phyloP scores from a whole-genome alignment of 2,329 filamentous ascomycete species.

The Xylariaceae sp. region DNA sequence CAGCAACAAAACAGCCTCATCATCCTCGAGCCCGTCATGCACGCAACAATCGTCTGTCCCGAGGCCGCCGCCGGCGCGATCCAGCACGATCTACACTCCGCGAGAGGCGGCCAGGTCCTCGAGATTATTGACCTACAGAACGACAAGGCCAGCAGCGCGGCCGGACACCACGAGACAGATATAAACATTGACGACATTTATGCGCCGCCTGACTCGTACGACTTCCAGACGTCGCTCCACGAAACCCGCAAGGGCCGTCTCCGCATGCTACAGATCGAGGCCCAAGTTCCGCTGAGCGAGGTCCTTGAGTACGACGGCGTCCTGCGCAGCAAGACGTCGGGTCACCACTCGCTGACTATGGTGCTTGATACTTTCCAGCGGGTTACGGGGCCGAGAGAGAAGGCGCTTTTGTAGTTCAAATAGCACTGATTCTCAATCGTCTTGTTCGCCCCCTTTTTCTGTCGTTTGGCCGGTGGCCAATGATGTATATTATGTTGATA shows the following conservation, averaged over 20 bases:
- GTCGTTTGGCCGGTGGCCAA: no score
- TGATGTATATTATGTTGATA: no score
- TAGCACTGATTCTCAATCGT: no score
- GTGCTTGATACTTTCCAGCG: slow-evolving; percentile 53
- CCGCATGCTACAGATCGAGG: slow-evolving; percentile 63
- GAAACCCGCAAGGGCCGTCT: slow-evolving; percentile 44
- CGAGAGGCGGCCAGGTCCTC: slow-evolving; percentile 68
- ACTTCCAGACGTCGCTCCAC: slow-evolving; percentile 52
- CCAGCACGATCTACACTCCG: slow-evolving; percentile 72
- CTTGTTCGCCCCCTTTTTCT: no score
- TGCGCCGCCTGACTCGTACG: slow-evolving; percentile 78
- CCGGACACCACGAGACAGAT: background rate
- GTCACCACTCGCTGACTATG: slow-evolving; percentile 60
- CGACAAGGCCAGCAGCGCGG: background rate
- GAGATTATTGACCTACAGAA: slow-evolving; percentile 64
- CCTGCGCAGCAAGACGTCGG: slow-evolving; percentile 80
- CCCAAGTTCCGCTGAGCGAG: slow-evolving; percentile 87
- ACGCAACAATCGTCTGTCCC: slow-evolving; percentile 77
- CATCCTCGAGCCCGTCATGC: slow-evolving; percentile 92
- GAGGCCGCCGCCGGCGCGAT: slow-evolving; percentile 76
- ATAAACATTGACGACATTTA: slow-evolving; percentile 77
- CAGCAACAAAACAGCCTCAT: slow-evolving; percentile 50
- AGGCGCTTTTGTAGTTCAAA: slow-evolving; percentile 27
- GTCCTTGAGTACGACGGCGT: slow-evolving; percentile 95
- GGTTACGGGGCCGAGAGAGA: slow-evolving; percentile 51